Conservation (phyloP, 441 rosid genomes). For the Biscutella laevigata region DNA sequence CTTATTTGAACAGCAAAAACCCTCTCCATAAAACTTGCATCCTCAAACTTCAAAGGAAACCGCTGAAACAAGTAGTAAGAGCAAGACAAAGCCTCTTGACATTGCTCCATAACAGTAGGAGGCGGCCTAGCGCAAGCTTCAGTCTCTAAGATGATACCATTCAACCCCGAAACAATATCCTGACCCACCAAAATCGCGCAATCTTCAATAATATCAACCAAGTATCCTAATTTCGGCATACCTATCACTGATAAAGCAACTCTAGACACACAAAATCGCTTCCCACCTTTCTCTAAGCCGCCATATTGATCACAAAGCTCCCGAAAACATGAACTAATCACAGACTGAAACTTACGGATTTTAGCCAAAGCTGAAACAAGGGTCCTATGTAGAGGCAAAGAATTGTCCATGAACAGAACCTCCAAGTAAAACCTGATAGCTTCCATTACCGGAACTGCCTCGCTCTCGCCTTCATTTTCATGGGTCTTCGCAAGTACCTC, state of each 20-base stretch:
- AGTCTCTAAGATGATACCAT: slow-evolving; percentile 49
- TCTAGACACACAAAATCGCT: slow-evolving; percentile 72
- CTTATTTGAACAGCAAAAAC: slow-evolving; percentile 49
- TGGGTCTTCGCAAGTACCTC: slow-evolving; percentile 26
- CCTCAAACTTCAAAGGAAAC: slow-evolving; percentile 53
- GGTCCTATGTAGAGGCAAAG: slow-evolving; percentile 68
- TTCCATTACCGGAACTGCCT: slow-evolving; percentile 21
- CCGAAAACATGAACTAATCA: slow-evolving; percentile 48
- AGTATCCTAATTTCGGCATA: slow-evolving; percentile 77
- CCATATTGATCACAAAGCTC: slow-evolving; percentile 59
- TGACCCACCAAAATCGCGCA: slow-evolving; percentile 64
- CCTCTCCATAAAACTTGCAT: slow-evolving; percentile 42
- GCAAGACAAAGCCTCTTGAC: slow-evolving; percentile 90
- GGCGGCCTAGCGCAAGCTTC: slow-evolving; percentile 69
- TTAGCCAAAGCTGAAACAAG: slow-evolving; percentile 67
- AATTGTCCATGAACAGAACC: slow-evolving; percentile 72
- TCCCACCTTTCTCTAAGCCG: slow-evolving; percentile 29
- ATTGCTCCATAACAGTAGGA: slow-evolving; percentile 88
- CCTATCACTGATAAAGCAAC: slow-evolving; percentile 79
- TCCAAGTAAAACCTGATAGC: slow-evolving; percentile 52
- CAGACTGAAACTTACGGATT: slow-evolving; percentile 35
- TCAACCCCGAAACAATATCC: slow-evolving; percentile 68
- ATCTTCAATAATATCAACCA: slow-evolving; percentile 63
- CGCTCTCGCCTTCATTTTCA: slow-evolving; percentile 21
- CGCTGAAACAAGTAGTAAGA: slow-evolving; percentile 86